Base-by-base conservation (phyloP, 306 rosid species). In the Alnus rubra region DNA sequence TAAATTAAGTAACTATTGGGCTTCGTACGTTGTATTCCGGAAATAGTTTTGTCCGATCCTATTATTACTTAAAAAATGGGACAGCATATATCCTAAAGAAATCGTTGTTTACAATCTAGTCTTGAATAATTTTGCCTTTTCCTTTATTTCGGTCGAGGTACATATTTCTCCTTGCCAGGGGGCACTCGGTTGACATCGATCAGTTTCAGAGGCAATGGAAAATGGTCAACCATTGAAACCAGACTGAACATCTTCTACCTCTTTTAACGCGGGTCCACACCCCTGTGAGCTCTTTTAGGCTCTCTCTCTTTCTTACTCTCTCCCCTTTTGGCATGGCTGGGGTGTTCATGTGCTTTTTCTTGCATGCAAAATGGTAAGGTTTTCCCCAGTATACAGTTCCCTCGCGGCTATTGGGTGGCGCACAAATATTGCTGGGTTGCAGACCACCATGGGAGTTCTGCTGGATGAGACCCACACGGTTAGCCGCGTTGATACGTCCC, bases 261-360 rank as follows among this genome's bases (percentile, higher is more conserved):
- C 81, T 58, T 86, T 88, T 84, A 85, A 80, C 89, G 93, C 86
- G 53, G 52, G 67, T 82, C 93, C 94, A 81, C 88, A 74, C 70
- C 74, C 78, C 71, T 74, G n/a, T 52, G 13, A 48, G 9, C 67
- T 42, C 49, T 4, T 44, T 10, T 67, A 16, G 10, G 9, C 39
- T 35, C 71, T 28, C 58, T 51, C 74, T 39, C 69, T 58, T 52
- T 78, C 67, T 76, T 4, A 9, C 5, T 19, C 59, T 58, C 16
- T 78, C 19, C 23, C 52, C 30, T 47, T 73, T 39, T 19, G 9
- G 16, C 71, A 30, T 82, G 80, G 70, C 42, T 33, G 69, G 69
- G 69, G 54, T 78, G 67, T 74, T 11, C 30, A 60, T 31, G 62
- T 58, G 60, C 49, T 1, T 2, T 2, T 35, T 49, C 52, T 49